Evolutionary conservation across 805 yeast species (phyloP).

Genomic region (Danielia oregonensis): DNA sequence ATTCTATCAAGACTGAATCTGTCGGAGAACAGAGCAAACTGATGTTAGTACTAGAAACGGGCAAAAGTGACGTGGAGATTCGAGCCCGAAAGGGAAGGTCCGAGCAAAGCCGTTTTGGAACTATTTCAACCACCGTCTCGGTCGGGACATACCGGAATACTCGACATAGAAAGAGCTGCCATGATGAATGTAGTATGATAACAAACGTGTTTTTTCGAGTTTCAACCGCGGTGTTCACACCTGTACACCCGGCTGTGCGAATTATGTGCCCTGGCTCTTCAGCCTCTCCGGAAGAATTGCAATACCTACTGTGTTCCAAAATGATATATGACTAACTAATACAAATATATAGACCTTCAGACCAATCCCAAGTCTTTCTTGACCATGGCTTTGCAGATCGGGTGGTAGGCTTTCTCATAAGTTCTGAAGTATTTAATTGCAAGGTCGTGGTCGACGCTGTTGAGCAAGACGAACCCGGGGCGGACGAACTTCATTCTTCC

Average conservation of each 20-base stretch:
- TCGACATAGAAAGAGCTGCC: conserved; percentile 36
- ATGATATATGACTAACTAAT: too few relatives aligned
- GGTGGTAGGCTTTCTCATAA: conserved; percentile 66
- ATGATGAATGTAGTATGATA: conserved; percentile 9
- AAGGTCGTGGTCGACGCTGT: conserved; percentile 57
- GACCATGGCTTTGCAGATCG: conserved; percentile 81
- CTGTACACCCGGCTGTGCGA: too few relatives aligned
- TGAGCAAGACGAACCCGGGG: conserved; percentile 72
- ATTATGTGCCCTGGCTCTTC: too few relatives aligned
- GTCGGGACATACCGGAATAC: conserved; percentile 35
- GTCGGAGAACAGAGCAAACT: conserved; percentile 17
- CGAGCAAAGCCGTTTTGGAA: too few relatives aligned
- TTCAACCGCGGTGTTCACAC: too few relatives aligned
- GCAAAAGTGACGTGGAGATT: background rate
- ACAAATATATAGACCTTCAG: too few relatives aligned
- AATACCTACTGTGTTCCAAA: too few relatives aligned
- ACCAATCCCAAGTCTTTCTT: conserved; percentile 69
- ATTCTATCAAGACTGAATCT: conserved; percentile 23
- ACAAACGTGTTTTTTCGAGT: too few relatives aligned
- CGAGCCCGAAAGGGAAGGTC: background rate
- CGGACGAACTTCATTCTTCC: conserved; percentile 95
- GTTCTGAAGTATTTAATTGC: conserved; percentile 65
- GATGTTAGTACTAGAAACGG: conserved; percentile 9
- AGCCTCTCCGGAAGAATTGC: too few relatives aligned
- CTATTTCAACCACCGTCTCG: too few relatives aligned